phyloP scores from a whole-genome alignment of 768 basidiomycete genomes.

The Trametopsis cervina region DNA sequence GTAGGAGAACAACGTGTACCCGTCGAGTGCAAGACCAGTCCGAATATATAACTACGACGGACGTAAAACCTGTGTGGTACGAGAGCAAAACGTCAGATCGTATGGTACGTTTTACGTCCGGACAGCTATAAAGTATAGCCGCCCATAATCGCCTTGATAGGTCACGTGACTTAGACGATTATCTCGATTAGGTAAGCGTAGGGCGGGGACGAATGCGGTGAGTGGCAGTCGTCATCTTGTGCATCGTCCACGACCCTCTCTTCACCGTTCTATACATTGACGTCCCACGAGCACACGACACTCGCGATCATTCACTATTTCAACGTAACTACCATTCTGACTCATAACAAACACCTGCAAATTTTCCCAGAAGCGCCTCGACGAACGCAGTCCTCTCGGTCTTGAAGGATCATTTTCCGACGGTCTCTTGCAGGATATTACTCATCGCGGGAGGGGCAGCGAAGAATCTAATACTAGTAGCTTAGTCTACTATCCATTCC shows the following conservation, averaged over 20 bases:
- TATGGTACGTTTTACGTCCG: background rate
- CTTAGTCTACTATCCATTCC: no score
- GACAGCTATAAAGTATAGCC: background rate
- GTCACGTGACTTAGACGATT: slow-evolving; percentile 2
- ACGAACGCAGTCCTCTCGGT: background rate
- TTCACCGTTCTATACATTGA: slow-evolving; percentile 22
- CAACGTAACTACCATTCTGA: background rate
- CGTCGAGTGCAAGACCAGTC: slow-evolving; percentile 3
- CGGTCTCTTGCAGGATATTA: background rate
- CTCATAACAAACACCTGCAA: background rate
- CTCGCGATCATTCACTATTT: slow-evolving; percentile 9
- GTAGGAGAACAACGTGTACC: no score
- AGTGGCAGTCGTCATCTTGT: slow-evolving; percentile 18
- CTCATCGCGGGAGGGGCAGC: background rate
- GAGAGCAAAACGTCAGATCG: background rate
- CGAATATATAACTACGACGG: background rate
- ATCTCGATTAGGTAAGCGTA: slow-evolving; percentile 11
- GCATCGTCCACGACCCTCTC: slow-evolving; percentile 20
- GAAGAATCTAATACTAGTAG: no score
- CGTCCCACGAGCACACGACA: slow-evolving; percentile 16
- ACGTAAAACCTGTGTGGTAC: background rate
- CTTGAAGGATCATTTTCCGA: background rate
- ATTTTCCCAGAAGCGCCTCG: background rate
- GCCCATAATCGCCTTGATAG: slow-evolving; percentile 4
- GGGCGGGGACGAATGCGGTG: slow-evolving; percentile 12